These are phyloP conservation scores for Entomortierella lignicola DNA, from an alignment of 192 early-diverging fungal species.

Conservation along the genomic window DNA sequence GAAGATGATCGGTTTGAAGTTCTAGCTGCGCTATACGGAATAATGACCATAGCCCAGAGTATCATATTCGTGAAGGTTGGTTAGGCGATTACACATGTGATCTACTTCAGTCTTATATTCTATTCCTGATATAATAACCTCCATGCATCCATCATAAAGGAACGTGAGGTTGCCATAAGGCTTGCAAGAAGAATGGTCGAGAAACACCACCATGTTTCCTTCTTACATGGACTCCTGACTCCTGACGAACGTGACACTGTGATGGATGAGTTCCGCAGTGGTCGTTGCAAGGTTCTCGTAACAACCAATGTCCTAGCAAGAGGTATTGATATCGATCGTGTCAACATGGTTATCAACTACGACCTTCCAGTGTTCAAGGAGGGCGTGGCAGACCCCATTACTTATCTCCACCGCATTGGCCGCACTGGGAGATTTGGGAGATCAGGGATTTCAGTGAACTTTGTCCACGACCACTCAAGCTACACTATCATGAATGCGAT, in stretches of 20 bases:
- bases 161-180: conserved; percentile 67
- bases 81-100: background rate
- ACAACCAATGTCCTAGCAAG: conserved; percentile 77
- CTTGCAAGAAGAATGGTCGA: conserved; percentile 63
- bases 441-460: conserved; percentile 93
- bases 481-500: conserved; percentile 81
- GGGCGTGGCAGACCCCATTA: conserved; percentile 78
- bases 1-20: conserved; percentile 82
- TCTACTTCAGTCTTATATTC: background rate
- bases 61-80: conserved; percentile 92
- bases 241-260: conserved; percentile 77
- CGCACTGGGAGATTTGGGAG: conserved; percentile 97
- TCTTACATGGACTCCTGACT: conserved; percentile 79
- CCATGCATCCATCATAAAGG: conserved; percentile 39
- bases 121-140: no score
- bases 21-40: conserved; percentile 73
- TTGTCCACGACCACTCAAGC: conserved; percentile 81
- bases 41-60: conserved; percentile 93
- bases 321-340: conserved; percentile 94
- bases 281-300: conserved; percentile 62
- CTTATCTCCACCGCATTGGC: conserved; percentile 97
- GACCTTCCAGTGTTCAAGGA: conserved; percentile 82
- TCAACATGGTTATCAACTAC: conserved; percentile 96
- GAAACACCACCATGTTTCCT: conserved; percentile 70
- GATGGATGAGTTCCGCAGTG: conserved; percentile 70